These are phyloP conservation scores for Chlorella sorokiniana DNA, from an alignment of 139 green algal species.

Conservation along the genomic window DNA sequence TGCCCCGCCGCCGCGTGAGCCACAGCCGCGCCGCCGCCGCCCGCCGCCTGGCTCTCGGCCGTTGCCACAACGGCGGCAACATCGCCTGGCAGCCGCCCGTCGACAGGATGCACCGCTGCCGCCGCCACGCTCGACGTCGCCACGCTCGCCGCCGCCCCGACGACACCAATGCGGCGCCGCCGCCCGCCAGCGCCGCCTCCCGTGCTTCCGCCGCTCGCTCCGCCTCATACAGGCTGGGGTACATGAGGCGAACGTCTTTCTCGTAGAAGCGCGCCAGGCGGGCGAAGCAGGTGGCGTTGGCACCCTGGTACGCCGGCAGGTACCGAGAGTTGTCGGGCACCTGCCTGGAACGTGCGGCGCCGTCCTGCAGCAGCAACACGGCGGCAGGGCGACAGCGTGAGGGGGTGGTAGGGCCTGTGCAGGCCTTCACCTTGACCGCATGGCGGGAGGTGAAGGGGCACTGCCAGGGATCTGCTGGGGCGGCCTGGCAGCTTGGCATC, in stretches of 20 bases:
- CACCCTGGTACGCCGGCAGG: conserved; percentile 1
- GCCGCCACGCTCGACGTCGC: no score
- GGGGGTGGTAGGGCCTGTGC: no score
- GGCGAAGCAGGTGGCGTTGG: conserved; percentile 14
- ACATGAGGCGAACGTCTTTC: conserved; percentile 17
- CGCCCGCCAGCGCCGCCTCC: neutral
- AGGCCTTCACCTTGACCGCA: no score
- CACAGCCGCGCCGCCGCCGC: no score
- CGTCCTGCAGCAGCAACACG: neutral
- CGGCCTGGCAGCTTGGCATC: no score
- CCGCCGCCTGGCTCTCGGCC: no score
- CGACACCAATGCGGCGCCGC: neutral
- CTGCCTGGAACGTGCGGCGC: neutral
- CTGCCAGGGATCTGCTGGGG: no score
- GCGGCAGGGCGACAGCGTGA: neutral
- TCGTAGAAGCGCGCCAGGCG: conserved; percentile 15
- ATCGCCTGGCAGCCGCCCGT: neutral
- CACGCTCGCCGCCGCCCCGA: no score
- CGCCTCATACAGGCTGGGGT: neutral
- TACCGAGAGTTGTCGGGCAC: conserved; percentile 2
- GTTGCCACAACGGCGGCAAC: no score
- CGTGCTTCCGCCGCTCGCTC: neutral
- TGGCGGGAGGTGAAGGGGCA: no score
- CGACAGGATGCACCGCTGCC: no score
- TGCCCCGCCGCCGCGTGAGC: no score